A percentile compares a stretch with the other conserved stretches of the same genome.
phyloP scores from a whole-genome alignment of 768 basidiomycete species.

The Xerocomus spinulosus region DNA sequence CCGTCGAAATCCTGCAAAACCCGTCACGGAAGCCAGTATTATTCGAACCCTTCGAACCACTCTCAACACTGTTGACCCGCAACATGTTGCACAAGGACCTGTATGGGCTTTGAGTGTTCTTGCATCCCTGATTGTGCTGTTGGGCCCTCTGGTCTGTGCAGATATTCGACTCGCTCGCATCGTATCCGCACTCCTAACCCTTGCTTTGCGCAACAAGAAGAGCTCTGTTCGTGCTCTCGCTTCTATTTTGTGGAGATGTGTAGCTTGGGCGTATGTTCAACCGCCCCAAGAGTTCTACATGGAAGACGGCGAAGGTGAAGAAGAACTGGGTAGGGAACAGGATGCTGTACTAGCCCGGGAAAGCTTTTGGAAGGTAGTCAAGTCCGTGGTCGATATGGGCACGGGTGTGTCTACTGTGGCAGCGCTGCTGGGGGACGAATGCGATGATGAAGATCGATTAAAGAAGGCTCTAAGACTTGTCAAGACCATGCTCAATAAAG shows the following conservation, averaged over 20 bases:
- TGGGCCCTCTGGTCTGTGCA: conserved; percentile 50
- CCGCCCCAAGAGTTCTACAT: conserved; percentile 33
- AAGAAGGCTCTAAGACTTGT: conserved; percentile 47
- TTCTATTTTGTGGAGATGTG: conserved; percentile 60
- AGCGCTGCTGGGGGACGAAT: conserved; percentile 44
- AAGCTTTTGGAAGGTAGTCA: conserved; percentile 46
- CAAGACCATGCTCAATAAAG: conserved; percentile 52
- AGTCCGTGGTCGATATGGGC: conserved; percentile 51
- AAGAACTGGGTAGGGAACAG: conserved; percentile 17
- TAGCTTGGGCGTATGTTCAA: conserved; percentile 63
- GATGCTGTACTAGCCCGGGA: conserved; percentile 29
- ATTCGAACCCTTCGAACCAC: conserved; percentile 65
- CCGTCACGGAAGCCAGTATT: conserved; percentile 45
- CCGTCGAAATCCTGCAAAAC: conserved; percentile 34
- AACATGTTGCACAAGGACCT: conserved; percentile 67
- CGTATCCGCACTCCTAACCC: conserved; percentile 46
- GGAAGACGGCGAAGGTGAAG: conserved; percentile 24
- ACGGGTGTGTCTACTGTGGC: conserved; percentile 55
- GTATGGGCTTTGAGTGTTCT: conserved; percentile 73
- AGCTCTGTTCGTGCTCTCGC: conserved; percentile 59
- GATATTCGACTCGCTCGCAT: conserved; percentile 41
- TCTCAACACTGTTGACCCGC: conserved; percentile 49
- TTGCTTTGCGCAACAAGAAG: conserved; percentile 59
- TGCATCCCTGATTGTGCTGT: conserved; percentile 59
- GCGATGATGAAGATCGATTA: conserved; percentile 39